Base-by-base conservation (phyloP, 331 rosid species). In the Spiraea crenata region DNA sequence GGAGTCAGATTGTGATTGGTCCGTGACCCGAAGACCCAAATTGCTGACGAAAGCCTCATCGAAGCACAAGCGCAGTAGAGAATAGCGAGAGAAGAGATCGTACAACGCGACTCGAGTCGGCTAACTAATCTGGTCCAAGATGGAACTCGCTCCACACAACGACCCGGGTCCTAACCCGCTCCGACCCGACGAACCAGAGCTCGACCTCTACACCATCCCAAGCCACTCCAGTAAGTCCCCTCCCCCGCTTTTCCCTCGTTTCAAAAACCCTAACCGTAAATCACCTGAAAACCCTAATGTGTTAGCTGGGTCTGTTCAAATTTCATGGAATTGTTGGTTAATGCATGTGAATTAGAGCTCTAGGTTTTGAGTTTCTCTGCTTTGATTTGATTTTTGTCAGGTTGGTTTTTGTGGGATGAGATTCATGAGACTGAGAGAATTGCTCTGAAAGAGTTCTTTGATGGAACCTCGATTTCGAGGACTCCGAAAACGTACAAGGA, bases 141-240 rank as follows among this genome's bases (percentile, higher is more conserved):
- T 89, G 97, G 97, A 87, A 54, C 71, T 38, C 65, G 20, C 87
- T 5, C 76, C 61, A 50, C 76, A 63, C 34, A 87, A 88, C 34
- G 88, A 88, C 77, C 82, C 88, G 56, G 78, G 48, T 79, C 72
- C 84, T 63, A 79, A 75, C 20, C 85, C 73, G 84, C 78, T 50
- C 80, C 79, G 76, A 73, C 75, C 79, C 73, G 89, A 84, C 7
- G 96, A 83, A 71, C 89, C 92, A 61, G 97, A 95, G 81, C 86
- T 89, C 80, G 97, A 95, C 65, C 93, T 95, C 80, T 95, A 91
- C 91, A 81, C 97, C 69, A 95, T 95, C 41, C 99, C 99, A 70
- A 80, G 86, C 75, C 86, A 82, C 76, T 87, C 97, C 25, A 73
- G 97, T 95, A 91, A 89, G 87, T 79, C 7, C 41, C 38, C 56